Evolutionary conservation across 83 land plant genomes (phyloP).

Genomic region (Picea abies): DNA sequence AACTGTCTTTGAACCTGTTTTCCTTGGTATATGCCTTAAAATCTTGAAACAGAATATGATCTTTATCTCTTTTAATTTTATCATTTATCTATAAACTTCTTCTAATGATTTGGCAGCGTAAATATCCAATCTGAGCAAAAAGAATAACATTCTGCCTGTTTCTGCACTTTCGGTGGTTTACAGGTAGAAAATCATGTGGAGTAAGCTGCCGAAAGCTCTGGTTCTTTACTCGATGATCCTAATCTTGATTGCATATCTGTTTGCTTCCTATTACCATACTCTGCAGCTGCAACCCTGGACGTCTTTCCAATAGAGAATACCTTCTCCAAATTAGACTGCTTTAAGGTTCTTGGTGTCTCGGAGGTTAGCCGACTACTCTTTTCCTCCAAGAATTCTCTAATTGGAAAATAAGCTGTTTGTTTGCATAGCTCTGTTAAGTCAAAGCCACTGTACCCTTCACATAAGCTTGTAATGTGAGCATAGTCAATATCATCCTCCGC

Average conservation of each 20-base stretch:
- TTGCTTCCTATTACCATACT: conserved; percentile 24
- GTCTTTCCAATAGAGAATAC: conserved; percentile 54
- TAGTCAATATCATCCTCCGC: conserved; percentile 69
- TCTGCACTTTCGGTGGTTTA: no score
- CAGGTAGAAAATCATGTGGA: no score
- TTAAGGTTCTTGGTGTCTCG: conserved; percentile 60
- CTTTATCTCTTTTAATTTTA: no score
- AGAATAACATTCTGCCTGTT: no score
- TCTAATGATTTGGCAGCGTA: no score
- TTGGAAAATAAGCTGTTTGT: conserved; percentile 88
- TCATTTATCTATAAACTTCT: no score
- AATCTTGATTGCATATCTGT: background rate
- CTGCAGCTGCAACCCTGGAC: conserved; percentile 51
- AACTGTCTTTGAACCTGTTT: no score
- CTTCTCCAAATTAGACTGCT: conserved; percentile 64
- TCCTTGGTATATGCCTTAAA: no score
- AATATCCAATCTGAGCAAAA: no score
- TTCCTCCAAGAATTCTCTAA: conserved; percentile 85
- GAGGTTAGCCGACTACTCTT: conserved; percentile 39
- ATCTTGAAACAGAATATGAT: no score
- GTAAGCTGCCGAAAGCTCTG: no score
- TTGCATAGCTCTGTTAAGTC: conserved; percentile 93
- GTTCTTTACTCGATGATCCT: background rate
- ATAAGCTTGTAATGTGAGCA: conserved; percentile 66
- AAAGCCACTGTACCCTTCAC: conserved; percentile 93